phyloP scores from a whole-genome alignment of 1,139 yeast genomes.

The Suhomyces choctaworum region DNA sequence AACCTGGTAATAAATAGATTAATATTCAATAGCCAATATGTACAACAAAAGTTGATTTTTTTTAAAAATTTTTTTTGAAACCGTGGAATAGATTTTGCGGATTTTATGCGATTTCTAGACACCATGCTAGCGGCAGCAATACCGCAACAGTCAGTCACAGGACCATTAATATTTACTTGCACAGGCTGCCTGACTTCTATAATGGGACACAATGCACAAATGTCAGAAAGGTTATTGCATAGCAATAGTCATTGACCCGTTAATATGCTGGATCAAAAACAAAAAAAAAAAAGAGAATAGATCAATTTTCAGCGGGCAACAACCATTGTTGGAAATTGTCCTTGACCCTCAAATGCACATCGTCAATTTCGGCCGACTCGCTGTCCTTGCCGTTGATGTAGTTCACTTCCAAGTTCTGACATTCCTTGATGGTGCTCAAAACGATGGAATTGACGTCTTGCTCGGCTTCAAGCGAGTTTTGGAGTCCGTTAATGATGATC shows the following conservation, averaged over 20 bases:
- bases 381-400: slow-evolving; percentile 29
- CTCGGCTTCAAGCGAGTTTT: slow-evolving; percentile 30
- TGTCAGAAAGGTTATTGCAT: slow-evolving; percentile 2
- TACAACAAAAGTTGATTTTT: slow-evolving; percentile 2
- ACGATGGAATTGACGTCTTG: slow-evolving; percentile 26
- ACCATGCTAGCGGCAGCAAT: too few relatives aligned
- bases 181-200: slow-evolving; percentile 1
- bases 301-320: slow-evolving; percentile 25
- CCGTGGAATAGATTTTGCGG: not conserved
- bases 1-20: slow-evolving; percentile 5
- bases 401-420: slow-evolving; percentile 42
- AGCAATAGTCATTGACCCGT: slow-evolving; percentile 7
- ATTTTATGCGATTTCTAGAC: slow-evolving; percentile 3
- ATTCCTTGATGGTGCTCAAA: slow-evolving; percentile 35
- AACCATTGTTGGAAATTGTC: slow-evolving; percentile 47
- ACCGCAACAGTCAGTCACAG: too few relatives aligned
- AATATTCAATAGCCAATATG: slow-evolving; percentile 7
- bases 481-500: slow-evolving; percentile 47
- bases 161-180: too few relatives aligned
- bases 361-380: slow-evolving; percentile 30
- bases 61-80: slow-evolving; percentile 1
- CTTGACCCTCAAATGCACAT: slow-evolving; percentile 44
- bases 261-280: slow-evolving; percentile 4
- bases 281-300: too few relatives aligned
- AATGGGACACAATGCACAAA: slow-evolving; percentile 9